Evolutionary conservation across 768 basidiomycete genomes (phyloP), one percentile per base, ranked within the genome.

Genomic region (Cystoderma amianthinum): DNA sequence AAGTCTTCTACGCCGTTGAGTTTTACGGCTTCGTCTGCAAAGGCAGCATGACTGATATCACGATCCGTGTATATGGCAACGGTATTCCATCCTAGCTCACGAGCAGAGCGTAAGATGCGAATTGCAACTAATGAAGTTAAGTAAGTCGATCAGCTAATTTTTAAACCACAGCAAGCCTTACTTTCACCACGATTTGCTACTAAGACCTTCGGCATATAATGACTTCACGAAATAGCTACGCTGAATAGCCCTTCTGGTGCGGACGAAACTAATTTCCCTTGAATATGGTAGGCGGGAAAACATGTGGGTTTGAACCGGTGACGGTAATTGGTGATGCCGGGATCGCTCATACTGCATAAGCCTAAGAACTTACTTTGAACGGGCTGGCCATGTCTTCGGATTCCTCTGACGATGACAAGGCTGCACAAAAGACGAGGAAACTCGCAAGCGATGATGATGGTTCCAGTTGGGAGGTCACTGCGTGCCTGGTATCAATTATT

Each of bases 21-120:
- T 80, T 91, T 89, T 56, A 88, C 84, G 10, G 85, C 85, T 39
- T 85, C 85, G 52, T 90, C 80, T 56, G 92, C 85, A 44, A 89
- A 76, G 1, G 84, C 81, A 44, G 85, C 80, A 51, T 82, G 69
- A 60, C 92, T 85, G 51, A 84, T 83, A 57, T 91, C 87, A 41
- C 82, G 79, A 50, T 87, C 82, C 1, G 82, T 90, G 67, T 86
- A 93, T 56, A 92, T 80, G 9, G 90, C 85, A 33, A 91, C 89
- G 22, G 88, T 90, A 50, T 77, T 73, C 88, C 92, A 90, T 33
- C 84, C 87, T 35, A 92, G 71, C 55, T 91, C 86, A 50, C 83
- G 80, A 13, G 90, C 85, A 1, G 87, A 83, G 48, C 87, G 78
- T 66, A 94, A 82, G 32, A 94, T 80, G 52, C 90, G 82, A 48